These are phyloP conservation scores for Xerophyta viscosa DNA, from an alignment of 106 monocot species.

Conservation along the genomic window DNA sequence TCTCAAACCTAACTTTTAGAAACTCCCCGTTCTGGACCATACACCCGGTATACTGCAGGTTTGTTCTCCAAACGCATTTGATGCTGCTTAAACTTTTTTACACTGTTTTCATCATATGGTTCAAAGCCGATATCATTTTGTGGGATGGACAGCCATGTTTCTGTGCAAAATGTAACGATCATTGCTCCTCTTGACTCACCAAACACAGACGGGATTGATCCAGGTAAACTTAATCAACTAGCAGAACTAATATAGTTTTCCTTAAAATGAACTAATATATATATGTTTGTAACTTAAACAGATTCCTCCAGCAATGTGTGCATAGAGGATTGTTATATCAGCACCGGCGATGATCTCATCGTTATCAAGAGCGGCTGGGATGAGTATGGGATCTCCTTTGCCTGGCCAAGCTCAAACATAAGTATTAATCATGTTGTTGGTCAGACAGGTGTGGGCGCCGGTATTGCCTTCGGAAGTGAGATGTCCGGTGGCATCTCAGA, in stretches of 20 bases:
- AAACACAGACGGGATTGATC: slow-evolving; percentile 89
- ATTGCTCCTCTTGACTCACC: slow-evolving; percentile 77
- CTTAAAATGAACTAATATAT: background rate
- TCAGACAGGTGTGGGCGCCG: slow-evolving; percentile 29
- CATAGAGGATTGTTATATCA: slow-evolving; percentile 81
- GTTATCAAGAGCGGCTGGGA: slow-evolving; percentile 86
- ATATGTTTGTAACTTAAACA: slow-evolving; percentile 11
- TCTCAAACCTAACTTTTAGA: slow-evolving; percentile 78
- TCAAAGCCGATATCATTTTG: no score
- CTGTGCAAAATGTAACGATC: slow-evolving; percentile 70
- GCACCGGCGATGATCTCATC: slow-evolving; percentile 55
- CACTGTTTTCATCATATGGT: background rate
- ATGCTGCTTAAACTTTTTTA: slow-evolving; percentile 9
- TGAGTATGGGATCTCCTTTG: slow-evolving; percentile 75
- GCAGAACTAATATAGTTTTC: background rate
- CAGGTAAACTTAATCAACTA: slow-evolving; percentile 32
- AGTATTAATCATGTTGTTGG: slow-evolving; percentile 35
- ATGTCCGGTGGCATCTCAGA: slow-evolving; percentile 82
- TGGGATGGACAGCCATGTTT: slow-evolving; percentile 68
- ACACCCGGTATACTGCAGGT: slow-evolving; percentile 99
- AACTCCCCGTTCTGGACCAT: slow-evolving; percentile 91
- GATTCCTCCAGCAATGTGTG: slow-evolving; percentile 70
- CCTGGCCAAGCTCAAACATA: slow-evolving; percentile 56
- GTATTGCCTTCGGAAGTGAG: slow-evolving; percentile 77
- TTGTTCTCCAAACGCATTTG: slow-evolving; percentile 12